Evolutionary conservation across 805 yeast genomes (phyloP), one percentile per base, ranked within the genome.

Genomic region (Metschnikowia kunwiensis): DNA sequence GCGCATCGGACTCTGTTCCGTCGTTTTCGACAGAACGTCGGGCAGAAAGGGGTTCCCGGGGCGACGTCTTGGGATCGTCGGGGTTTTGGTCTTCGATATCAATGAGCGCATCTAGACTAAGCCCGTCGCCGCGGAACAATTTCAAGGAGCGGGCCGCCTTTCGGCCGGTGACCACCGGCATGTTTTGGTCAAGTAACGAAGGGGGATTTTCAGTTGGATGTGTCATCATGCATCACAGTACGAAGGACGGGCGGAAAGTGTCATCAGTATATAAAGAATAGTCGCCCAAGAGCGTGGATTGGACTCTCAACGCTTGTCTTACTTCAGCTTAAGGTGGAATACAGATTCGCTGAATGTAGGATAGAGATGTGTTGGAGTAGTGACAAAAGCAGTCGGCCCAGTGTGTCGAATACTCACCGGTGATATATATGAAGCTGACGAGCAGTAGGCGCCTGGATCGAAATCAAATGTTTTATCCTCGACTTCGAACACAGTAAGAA

Each of bases 91-190:
- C 46, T n/a, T 32, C 38, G 7, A 26, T 43, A 21, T 40, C 46
- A n/a, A 40, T 32, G 21, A 41, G 22, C 14, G 46, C 27, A 15
- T 47, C 50, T 11, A 40, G 22, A 10, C 24, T 24, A 13, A 24
- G 30, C 11, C 44, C 48, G 26, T 47, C 57, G 9, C 60, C 61
- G 38, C 76, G 63, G 50, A 79, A 79, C 10, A 79, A 55, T 28
- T 82, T 59, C 16, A 78, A 55, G 1, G 81, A 73, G 34, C 73
- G 63, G 9, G 82, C 81, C 0, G 81, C 81, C 49, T 76, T 76
- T 40, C 81, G 60, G 5, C 80, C 80, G 1, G 77, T 65, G 23
- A 70, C 61, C 5, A 46, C 42, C 5, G 44, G 44, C 7, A 38
- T 20, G 7, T 38, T 46, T 5, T 29, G 37, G 23, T 40, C 50